Conservation (phyloP, 306 rosid genomes). For the Quercus alba region DNA sequence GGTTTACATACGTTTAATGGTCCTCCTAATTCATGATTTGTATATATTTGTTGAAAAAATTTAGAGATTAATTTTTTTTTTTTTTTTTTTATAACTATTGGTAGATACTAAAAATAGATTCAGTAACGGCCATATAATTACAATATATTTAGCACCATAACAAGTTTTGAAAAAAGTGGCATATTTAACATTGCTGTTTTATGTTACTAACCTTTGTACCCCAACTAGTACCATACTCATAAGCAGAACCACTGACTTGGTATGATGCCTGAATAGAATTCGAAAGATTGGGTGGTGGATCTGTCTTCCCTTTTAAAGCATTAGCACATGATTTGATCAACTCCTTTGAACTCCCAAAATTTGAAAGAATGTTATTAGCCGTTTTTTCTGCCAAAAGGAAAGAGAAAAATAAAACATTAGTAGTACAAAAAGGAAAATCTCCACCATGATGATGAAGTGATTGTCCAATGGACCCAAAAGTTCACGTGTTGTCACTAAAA, state of each 20-base stretch:
- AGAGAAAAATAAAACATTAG: background rate
- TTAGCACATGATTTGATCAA: conserved; percentile 31
- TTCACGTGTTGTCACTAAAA: background rate
- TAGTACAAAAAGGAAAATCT: background rate
- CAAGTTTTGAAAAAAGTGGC: too few relatives aligned
- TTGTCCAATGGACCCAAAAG: too few relatives aligned
- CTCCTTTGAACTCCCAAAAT: conserved; percentile 46
- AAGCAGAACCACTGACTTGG: conserved; percentile 19
- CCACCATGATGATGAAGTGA: too few relatives aligned
- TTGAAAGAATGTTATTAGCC: conserved; percentile 15
- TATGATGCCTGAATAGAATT: conserved; percentile 19
- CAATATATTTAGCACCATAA: too few relatives aligned
- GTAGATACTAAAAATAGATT: too few relatives aligned
- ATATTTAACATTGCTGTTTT: too few relatives aligned
- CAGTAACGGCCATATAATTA: too few relatives aligned
- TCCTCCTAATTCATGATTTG: too few relatives aligned
- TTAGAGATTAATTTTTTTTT: too few relatives aligned
- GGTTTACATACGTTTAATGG: too few relatives aligned
- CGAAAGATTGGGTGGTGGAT: background rate
- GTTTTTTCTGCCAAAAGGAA: conserved; percentile 16
- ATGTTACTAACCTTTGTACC: conserved; percentile 20
- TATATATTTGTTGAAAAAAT: too few relatives aligned
- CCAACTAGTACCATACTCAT: conserved; percentile 36
- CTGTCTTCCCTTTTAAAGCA: conserved; percentile 35
- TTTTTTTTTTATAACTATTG: too few relatives aligned